Evolutionary conservation across 108 stramenopile genomes (phyloP).

Genomic region (Skeletonema grethae): DNA sequence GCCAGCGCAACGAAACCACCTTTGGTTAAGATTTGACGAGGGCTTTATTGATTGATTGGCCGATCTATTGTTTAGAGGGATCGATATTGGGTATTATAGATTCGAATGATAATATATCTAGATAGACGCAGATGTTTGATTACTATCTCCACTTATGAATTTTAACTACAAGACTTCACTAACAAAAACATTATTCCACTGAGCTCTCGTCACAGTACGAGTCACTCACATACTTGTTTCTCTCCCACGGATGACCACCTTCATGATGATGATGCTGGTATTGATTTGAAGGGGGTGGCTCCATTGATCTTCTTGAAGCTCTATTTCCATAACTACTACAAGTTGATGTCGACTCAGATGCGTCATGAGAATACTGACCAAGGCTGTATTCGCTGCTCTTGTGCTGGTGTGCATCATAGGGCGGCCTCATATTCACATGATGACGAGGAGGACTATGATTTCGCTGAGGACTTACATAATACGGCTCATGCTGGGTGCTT

Average conservation of each 20-base stretch:
- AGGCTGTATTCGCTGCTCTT: constrained; percentile 41
- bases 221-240: constrained; percentile 28
- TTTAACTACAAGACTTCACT: background rate
- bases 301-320: constrained; percentile 9
- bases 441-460: background rate
- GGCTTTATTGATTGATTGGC: background rate
- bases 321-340: constrained; percentile 32
- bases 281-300: background rate
- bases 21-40: constrained; percentile 24
- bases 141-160: background rate
- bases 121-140: background rate
- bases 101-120: background rate
- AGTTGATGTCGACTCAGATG: constrained; percentile 33
- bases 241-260: constrained; percentile 14
- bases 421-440: constrained; percentile 15
- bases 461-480: background rate
- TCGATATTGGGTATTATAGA: background rate
- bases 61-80: background rate
- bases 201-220: constrained; percentile 26
- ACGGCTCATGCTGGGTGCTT: constrained; percentile 19
- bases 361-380: constrained; percentile 37
- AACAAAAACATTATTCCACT: constrained; percentile 10
- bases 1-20: constrained; percentile 67
- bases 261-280: constrained; percentile 18
- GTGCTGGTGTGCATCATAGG: background rate